Evolutionary conservation across 2,329 filamentous ascomycete species (phyloP).

Genomic region (Claviceps citrina): DNA sequence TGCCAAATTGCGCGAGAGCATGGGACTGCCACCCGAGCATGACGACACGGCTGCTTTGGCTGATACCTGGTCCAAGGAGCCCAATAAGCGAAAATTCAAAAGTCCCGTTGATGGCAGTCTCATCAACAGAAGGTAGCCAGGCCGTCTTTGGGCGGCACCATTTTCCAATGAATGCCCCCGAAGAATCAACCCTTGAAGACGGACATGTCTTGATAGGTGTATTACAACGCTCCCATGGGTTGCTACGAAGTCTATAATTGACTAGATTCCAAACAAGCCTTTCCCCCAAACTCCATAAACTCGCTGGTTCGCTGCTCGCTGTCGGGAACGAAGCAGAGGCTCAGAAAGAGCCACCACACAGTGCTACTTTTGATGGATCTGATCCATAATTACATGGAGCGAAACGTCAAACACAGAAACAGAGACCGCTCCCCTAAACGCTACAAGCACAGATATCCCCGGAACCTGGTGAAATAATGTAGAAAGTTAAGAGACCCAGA

Average conservation of each 20-base stretch:
- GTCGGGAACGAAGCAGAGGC: no score
- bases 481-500: background rate
- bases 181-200: no score
- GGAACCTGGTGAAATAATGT: background rate
- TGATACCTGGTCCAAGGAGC: conserved; percentile 59
- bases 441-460: background rate
- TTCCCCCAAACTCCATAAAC: background rate
- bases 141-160: conserved; percentile 3
- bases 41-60: conserved; percentile 62
- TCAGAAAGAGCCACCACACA: no score
- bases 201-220: background rate
- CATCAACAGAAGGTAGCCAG: conserved; percentile 22
- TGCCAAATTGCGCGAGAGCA: conserved; percentile 53
- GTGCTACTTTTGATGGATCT: no score
- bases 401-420: background rate
- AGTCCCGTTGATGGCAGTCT: conserved; percentile 40
- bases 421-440: background rate
- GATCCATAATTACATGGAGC: background rate
- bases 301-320: background rate
- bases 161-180: no score
- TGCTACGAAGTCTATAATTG: background rate
- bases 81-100: conserved; percentile 30
- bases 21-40: conserved; percentile 61
- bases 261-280: background rate
- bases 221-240: background rate